Base-by-base conservation (phyloP, 768 basidiomycete genomes). In the Suillus subluteus region DNA sequence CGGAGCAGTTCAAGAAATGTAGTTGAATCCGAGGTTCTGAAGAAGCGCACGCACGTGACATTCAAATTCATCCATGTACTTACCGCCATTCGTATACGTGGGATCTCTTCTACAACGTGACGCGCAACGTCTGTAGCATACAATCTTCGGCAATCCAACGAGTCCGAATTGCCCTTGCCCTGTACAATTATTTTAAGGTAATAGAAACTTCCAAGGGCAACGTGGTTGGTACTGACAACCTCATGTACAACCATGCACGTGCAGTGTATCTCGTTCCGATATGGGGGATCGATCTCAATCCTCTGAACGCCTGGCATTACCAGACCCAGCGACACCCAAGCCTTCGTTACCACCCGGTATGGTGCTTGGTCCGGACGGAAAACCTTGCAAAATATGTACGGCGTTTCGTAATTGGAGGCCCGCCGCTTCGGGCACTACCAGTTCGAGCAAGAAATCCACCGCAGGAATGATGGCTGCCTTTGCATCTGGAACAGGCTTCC, bases 371-470 rank as follows among this genome's bases (percentile, higher is more conserved):
- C 92, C 94, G 15, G 94, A 98, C 69, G 96, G 97, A 23, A 98
- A 96, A 77, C 95, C 94, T 1, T 98, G 97, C 84, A 97, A 95
- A 80, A 88, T 93, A 37, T 96, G 95, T 72, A 92, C 88, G 50
- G 89, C 91, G 38, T 94, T 92, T 77, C 87, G 90, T 32, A 79
- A 87, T 72, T 93, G 89, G 88, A 84, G 83, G 58, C 86, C 86
- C 7, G 74, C 64, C 61, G 63, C 76, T 35, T 76, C 79, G 18
- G 75, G 79, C 37, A 78, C 71, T 43, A 52, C 68, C 30, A 50
- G 59, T 40, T 56, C 59, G 18, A 35, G 63, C 50, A 74, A 74
- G 65, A 71, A 74, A 62, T 74, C 78, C 18, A 73, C 80, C 23
- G 72, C 76, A 2, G 72, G 71, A 12, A 77, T 80, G 66, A 79